phyloP scores from a whole-genome alignment of 345 rosid genomes.

The Euphorbia peplus region DNA sequence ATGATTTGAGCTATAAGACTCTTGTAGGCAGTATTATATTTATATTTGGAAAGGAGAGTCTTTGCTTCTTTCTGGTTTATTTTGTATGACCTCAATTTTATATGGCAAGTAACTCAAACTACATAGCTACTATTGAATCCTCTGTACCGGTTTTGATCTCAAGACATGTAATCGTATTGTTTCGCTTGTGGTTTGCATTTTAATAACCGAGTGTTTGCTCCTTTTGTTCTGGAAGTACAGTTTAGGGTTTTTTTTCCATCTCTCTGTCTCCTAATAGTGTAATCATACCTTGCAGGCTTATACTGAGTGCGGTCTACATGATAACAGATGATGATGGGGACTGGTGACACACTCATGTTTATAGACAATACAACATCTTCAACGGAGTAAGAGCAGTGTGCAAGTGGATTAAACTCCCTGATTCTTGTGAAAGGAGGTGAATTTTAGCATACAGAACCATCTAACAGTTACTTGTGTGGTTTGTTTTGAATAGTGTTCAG shows the following conservation, averaged over 20 bases:
- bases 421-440: conserved; percentile 11
- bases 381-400: conserved; percentile 7
- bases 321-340: conserved; percentile 35
- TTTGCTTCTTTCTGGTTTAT: neutral
- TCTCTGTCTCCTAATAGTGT: too few species aligned
- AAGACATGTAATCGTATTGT: neutral
- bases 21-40: too few species aligned
- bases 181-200: neutral
- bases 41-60: neutral
- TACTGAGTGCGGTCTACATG: conserved; percentile 31
- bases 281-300: conserved; percentile 43
- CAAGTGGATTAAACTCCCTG: conserved; percentile 18
- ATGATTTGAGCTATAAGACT: too few species aligned
- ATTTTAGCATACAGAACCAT: conserved; percentile 7
- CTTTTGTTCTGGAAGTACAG: too few species aligned
- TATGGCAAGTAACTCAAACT: neutral
- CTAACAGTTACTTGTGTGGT: neutral
- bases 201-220: too few species aligned
- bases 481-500: conserved; percentile 8
- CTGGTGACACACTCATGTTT: conserved; percentile 17
- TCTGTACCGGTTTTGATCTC: neutral
- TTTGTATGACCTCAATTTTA: too few species aligned
- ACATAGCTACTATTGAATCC: neutral
- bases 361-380: conserved; percentile 14
- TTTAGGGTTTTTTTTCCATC: too few species aligned